Conservation (phyloP, 2,329 filamentous ascomycete species). For the Cladosporium sp. region DNA sequence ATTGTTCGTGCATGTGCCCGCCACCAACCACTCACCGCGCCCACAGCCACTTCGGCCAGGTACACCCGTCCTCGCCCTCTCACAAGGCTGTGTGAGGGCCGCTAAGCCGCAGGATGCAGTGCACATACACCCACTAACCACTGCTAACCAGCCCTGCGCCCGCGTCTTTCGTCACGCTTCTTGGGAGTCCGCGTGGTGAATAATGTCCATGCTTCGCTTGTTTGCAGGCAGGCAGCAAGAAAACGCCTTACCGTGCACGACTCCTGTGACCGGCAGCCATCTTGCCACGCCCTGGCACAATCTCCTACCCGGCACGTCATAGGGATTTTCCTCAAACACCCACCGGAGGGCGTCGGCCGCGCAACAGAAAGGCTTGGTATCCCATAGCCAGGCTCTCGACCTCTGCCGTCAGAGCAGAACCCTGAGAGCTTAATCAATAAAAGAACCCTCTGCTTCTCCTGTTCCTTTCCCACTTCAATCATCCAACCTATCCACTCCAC, state of each 20-base stretch:
- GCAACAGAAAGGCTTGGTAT: slow-evolving; percentile 4
- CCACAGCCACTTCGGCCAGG: neutral
- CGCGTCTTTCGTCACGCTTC: neutral
- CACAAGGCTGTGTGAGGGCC: slow-evolving; percentile 3
- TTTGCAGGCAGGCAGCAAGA: neutral
- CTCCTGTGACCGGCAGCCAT: neutral
- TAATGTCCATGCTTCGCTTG: neutral
- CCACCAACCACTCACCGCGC: neutral
- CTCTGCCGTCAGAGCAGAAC: neutral
- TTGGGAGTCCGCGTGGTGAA: neutral
- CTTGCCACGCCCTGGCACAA: neutral
- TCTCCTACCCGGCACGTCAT: slow-evolving; percentile 1
- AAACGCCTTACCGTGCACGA: slow-evolving; percentile 2
- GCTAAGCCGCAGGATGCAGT: neutral
- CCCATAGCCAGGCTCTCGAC: neutral
- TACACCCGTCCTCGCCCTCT: neutral
- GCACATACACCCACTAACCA: neutral
- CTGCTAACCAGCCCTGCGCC: slow-evolving; percentile 2
- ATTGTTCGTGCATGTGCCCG: neutral
- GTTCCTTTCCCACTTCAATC: neutral
- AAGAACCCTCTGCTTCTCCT: neutral
- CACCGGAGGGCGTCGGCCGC: neutral
- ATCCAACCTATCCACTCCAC: neutral
- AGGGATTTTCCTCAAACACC: neutral
- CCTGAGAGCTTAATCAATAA: slow-evolving; percentile 2